Conservation (phyloP, 192 early-diverging fungal genomes). For the Coemansia sp. region DNA sequence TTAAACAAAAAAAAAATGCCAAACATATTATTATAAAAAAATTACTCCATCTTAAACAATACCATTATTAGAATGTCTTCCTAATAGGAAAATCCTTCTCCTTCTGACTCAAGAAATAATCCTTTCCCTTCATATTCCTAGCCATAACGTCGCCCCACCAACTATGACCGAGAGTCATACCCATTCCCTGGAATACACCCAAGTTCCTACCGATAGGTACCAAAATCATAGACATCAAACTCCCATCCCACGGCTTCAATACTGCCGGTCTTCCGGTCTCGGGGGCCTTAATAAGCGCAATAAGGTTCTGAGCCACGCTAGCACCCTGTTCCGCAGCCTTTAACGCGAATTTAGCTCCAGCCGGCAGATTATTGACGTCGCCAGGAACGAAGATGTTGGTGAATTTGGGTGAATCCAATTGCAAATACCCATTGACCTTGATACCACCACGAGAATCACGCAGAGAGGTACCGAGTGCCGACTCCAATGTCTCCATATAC, state of each 20-base stretch:
- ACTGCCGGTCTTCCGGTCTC: not conserved
- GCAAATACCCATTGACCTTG: conserved; percentile 56
- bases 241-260: conserved; percentile 32
- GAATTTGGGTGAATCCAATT: conserved; percentile 35
- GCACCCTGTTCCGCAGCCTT: conserved; percentile 30
- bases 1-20: too few species aligned
- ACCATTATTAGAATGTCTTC: not conserved
- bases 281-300: conserved; percentile 20
- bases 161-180: conserved; percentile 42
- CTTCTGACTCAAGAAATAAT: conserved; percentile 32
- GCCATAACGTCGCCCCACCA: conserved; percentile 35
- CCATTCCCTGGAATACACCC: conserved; percentile 48
- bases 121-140: conserved; percentile 39
- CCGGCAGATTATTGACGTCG: conserved; percentile 55
- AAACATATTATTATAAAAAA: not conserved
- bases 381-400: conserved; percentile 61
- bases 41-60: too few species aligned
- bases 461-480: conserved; percentile 23
- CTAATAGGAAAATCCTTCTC: conserved; percentile 14
- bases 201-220: conserved; percentile 45
- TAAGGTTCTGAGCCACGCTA: conserved; percentile 38
- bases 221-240: conserved; percentile 26
- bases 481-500: conserved; percentile 54
- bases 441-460: conserved; percentile 46
- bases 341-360: conserved; percentile 32